Evolutionary conservation across 768 basidiomycete species (phyloP).

Genomic region (Daedaleopsis nitida): DNA sequence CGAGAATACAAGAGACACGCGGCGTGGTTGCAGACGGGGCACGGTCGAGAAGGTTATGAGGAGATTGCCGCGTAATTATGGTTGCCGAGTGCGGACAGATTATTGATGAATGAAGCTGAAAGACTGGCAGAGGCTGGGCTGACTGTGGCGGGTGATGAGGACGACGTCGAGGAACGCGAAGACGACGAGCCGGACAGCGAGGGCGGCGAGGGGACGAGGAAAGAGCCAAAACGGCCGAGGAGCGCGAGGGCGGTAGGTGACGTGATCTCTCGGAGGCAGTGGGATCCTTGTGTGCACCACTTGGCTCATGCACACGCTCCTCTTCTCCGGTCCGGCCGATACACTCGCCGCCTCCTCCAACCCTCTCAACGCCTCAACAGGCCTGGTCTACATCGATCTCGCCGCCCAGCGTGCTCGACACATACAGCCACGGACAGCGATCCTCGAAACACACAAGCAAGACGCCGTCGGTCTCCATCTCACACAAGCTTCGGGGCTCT

Average conservation of each 20-base stretch:
- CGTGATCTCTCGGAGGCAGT: background rate
- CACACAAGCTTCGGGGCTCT: slow-evolving; percentile 10
- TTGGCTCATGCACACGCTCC: background rate
- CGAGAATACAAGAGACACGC: slow-evolving; percentile 4
- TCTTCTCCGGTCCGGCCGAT: background rate
- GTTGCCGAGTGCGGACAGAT: slow-evolving; percentile 13
- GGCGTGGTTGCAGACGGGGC: slow-evolving; percentile 12
- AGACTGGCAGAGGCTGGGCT: slow-evolving; percentile 5
- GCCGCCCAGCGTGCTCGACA: background rate
- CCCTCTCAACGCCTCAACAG: no score
- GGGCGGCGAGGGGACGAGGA: background rate
- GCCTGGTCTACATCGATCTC: background rate
- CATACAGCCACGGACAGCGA: background rate
- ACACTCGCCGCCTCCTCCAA: no score
- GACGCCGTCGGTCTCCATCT: slow-evolving; percentile 1
- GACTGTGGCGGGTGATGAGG: slow-evolving; percentile 6
- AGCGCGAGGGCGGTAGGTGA: background rate
- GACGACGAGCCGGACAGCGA: background rate
- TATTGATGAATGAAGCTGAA: slow-evolving; percentile 4
- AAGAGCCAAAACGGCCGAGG: slow-evolving; percentile 10
- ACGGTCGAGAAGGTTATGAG: slow-evolving; percentile 5
- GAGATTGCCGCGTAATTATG: slow-evolving; percentile 11
- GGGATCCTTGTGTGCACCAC: background rate
- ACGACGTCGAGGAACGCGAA: slow-evolving; percentile 1
- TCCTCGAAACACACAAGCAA: background rate